Evolutionary conservation across 805 yeast species (phyloP), one percentile per base, ranked within the genome.

Genomic region (Yamadazyma philogaea): DNA sequence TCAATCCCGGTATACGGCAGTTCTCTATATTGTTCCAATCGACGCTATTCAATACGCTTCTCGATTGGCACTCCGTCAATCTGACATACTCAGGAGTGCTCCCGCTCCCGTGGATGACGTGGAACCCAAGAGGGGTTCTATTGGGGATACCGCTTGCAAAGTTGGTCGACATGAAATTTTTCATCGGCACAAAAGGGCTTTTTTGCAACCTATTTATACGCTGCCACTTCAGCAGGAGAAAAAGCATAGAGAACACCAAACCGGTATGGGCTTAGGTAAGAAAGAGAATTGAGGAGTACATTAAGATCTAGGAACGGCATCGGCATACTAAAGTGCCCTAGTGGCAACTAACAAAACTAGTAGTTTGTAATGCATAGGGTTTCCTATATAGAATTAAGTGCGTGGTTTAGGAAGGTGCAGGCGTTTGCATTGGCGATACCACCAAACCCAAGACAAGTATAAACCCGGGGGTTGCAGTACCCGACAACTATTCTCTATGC

Each of bases 41-140:
- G 11, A 34, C 21, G 2, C 19, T 21, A 15, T 16, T 34, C 11
- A 34, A 22, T 22, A 34, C 22, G 18, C 27, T 14, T 22, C 30
- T n/a, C 8, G 37, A n/a, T 22, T 34, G 37, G 7, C 12, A 6
- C 22, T 34, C 37, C 6, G 37, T n/a, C 28, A 34, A 22, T 15
- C 27, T 19, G 11, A 34, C 14, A 8, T 34, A 34, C n/a, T 33
- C 14, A 20, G 36, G 17, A 14, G 24, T 10, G 14, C 7, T 18
- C n/a, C 24, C 21, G 12, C 20, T 33, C 15, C 12, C 20, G 24
- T 14, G 15, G 11, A 33, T 19, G 6, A 33, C 36, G 8, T 34
- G 37, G 15, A 20, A 34, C 7, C 37, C 37, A 6, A 34, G 28
- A 14, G 37, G 37, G 4, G 36, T 33, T 33, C 26, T 33, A 19